phyloP scores from a whole-genome alignment of 108 stramenopile species.

The Skeletonema marinoi region DNA sequence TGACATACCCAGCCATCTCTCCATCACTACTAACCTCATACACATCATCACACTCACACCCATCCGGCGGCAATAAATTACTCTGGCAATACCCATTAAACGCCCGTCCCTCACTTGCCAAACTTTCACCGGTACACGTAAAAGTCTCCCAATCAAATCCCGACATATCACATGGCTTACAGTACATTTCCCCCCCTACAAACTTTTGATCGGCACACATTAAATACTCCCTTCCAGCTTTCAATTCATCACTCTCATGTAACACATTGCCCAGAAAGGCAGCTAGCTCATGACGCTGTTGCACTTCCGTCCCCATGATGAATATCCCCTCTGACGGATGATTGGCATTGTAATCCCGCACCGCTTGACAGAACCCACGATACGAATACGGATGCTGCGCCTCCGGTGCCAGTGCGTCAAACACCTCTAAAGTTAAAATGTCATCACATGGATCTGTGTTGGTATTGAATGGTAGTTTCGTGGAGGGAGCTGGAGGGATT shows the following conservation, averaged over 20 bases:
- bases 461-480: neutral
- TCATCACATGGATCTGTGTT: neutral
- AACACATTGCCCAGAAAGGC: slow-evolving; percentile 20
- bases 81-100: slow-evolving; percentile 48
- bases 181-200: slow-evolving; percentile 31
- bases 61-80: slow-evolving; percentile 47
- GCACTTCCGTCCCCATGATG: slow-evolving; percentile 1
- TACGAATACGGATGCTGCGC: slow-evolving; percentile 15
- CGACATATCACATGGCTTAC: slow-evolving; percentile 34
- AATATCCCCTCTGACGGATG: slow-evolving; percentile 12
- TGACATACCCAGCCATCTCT: slow-evolving; percentile 32
- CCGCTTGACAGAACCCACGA: slow-evolving; percentile 9
- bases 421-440: neutral
- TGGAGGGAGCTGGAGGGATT: slow-evolving; percentile 1
- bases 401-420: slow-evolving; percentile 7
- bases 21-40: slow-evolving; percentile 16
- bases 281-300: slow-evolving; percentile 13
- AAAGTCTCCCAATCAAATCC: slow-evolving; percentile 41
- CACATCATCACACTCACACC: slow-evolving; percentile 47
- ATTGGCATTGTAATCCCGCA: slow-evolving; percentile 7
- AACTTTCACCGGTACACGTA: slow-evolving; percentile 12
- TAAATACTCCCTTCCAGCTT: slow-evolving; percentile 24
- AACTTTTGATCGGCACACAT: slow-evolving; percentile 38
- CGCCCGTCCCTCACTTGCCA: slow-evolving; percentile 29
- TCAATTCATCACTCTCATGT: slow-evolving; percentile 15